Evolutionary conservation across 2,329 filamentous ascomycete genomes (phyloP), one percentile per base, ranked within the genome.

Genomic region (Fusarium sp.): DNA sequence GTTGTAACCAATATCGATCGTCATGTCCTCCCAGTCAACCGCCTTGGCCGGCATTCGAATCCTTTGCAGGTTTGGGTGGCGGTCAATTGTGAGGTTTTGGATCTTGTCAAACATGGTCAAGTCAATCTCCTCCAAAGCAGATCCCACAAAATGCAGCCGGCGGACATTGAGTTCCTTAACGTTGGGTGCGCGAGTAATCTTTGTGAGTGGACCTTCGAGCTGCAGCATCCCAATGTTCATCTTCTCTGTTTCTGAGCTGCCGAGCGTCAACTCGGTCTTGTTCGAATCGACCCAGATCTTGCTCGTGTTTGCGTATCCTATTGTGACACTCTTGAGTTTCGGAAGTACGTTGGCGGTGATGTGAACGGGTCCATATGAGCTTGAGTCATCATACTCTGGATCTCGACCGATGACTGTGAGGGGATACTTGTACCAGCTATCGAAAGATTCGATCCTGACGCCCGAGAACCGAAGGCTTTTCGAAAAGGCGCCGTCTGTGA

Each of bases 401-500:
- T 29, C 27, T 11, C 27, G 47, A 27, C 27, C 3, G 7, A 14
- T 72, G 52, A n/a, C 58, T 58, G 7, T n/a, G 16, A 74, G 65
- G n/a, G 72, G 72, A 37, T 73, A 61, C 38, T 40, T 70, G 63
- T 67, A 74, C 62, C 70, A 74, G 62, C 70, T 74, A 60, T 74
- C 70, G n/a, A 74, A 42, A 5, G 64, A 66, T 16, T 52, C 45
- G 22, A 72, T 50, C 8, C 45, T 62, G 5, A 63, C 58, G 2
- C 27, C 57, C 40, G n/a, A 54, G 20, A 74, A 67, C 5, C 34
- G 10, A 29, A 74, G 34, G 31, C 22, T 11, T 14, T 52, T 64
- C 8, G 65, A 47, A 22, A 50, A 64, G 22, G 62, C 59, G 13
- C 54, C 54, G 2, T 47, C 61, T 2, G 72, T 69, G 52, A 74